Evolutionary conservation across 495 filamentous ascomycete genomes (phyloP).

Genomic region (Mytilinidion resinicola): DNA sequence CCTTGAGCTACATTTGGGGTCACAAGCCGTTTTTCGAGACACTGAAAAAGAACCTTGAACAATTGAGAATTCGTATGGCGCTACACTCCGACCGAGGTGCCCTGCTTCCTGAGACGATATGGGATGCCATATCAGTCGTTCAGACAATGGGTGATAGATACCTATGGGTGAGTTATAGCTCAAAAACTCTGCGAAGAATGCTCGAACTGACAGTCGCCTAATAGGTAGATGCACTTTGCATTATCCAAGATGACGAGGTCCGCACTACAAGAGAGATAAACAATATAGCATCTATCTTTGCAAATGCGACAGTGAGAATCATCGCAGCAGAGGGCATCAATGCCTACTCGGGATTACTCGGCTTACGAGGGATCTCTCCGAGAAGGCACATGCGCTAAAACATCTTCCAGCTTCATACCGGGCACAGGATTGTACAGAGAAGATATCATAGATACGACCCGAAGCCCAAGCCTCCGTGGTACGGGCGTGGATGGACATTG

Average conservation of each 20-base stretch:
- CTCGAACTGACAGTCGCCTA: too few species aligned
- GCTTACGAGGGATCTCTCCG: background rate
- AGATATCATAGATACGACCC: background rate
- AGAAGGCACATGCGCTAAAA: background rate
- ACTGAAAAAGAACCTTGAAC: background rate
- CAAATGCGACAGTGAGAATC: constrained; percentile 4
- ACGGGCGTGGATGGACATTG: constrained; percentile 31
- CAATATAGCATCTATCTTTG: constrained; percentile 6
- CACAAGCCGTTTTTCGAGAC: background rate
- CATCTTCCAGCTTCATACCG: background rate
- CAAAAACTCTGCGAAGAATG: too few species aligned
- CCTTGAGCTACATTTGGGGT: constrained; percentile 23
- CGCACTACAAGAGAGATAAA: constrained; percentile 4
- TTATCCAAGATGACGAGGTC: constrained; percentile 7
- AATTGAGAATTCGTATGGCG: background rate
- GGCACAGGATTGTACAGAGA: background rate
- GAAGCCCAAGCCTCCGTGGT: background rate
- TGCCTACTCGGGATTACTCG: background rate
- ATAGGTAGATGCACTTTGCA: constrained; percentile 5
- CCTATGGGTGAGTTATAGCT: constrained; percentile 1
- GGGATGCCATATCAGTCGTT: constrained; percentile 2
- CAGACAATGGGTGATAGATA: background rate
- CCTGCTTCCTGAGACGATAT: background rate
- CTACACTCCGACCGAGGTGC: too few species aligned
- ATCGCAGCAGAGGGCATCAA: constrained; percentile 4